phyloP scores from a whole-genome alignment of 768 basidiomycete genomes.

The Podaxis sp. region DNA sequence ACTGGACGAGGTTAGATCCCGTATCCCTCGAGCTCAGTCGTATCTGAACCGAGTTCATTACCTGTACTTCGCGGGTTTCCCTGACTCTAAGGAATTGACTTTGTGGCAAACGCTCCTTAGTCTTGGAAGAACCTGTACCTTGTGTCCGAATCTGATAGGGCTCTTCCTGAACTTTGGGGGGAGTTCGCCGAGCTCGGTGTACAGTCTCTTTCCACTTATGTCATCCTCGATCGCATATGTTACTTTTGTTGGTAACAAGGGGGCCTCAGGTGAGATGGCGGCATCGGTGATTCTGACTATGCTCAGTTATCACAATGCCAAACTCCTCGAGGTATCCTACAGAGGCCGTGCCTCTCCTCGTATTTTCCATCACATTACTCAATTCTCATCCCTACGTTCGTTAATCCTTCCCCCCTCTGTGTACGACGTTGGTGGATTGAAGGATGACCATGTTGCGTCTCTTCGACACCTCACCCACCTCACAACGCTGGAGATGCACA shows the following conservation, averaged over 20 bases:
- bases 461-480: background rate
- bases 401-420: background rate
- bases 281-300: background rate
- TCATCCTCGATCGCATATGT: background rate
- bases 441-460: background rate
- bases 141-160: background rate
- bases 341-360: background rate
- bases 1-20: background rate
- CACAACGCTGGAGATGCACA: background rate
- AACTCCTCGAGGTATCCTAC: background rate
- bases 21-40: background rate
- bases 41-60: background rate
- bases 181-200: background rate
- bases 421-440: background rate
- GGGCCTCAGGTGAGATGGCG: background rate
- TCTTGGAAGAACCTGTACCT: background rate
- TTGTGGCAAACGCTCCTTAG: background rate
- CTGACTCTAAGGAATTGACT: background rate
- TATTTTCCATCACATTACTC: background rate
- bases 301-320: background rate
- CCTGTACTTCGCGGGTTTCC: background rate
- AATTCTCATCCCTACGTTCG: background rate
- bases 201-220: background rate
- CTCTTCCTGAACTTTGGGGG: background rate
- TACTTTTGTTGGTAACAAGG: background rate